These are phyloP conservation scores for Daedaleopsis sinensis DNA, from an alignment of 768 basidiomycete species.

Conservation along the genomic window DNA sequence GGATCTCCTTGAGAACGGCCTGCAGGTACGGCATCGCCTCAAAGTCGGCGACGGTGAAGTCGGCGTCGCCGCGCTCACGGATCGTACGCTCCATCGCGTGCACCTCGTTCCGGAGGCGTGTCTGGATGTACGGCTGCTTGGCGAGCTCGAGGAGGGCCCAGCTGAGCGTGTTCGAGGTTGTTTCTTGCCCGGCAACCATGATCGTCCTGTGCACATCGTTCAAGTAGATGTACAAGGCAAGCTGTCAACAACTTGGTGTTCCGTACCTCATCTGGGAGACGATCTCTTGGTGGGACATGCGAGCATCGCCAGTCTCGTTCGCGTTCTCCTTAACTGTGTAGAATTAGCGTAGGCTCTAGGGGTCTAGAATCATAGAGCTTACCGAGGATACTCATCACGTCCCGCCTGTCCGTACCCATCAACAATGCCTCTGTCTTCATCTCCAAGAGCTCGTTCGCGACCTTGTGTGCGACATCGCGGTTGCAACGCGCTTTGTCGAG, in stretches of 20 bases:
- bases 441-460: constrained; percentile 50
- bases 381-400: constrained; percentile 63
- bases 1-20: constrained; percentile 57
- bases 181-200: constrained; percentile 51
- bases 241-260: too few species aligned
- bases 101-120: constrained; percentile 63
- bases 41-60: constrained; percentile 49
- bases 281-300: constrained; percentile 38
- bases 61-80: constrained; percentile 39
- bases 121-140: constrained; percentile 58
- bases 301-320: constrained; percentile 44
- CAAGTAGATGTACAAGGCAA: too few species aligned
- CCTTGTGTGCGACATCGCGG: constrained; percentile 27
- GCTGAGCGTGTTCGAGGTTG: constrained; percentile 56
- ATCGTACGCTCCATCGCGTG: constrained; percentile 36
- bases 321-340: constrained; percentile 55
- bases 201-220: constrained; percentile 23
- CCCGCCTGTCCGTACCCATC: constrained; percentile 51
- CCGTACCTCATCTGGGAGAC: constrained; percentile 31
- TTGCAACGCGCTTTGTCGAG: constrained; percentile 41
- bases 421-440: constrained; percentile 51
- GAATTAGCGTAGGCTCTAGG: constrained; percentile 2
- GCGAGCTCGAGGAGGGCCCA: constrained; percentile 71
- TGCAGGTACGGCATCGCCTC: constrained; percentile 52
- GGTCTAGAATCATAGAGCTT: constrained; percentile 7